Base-by-base conservation (phyloP, 306 rosid genomes). In the Bauhinia variegata region DNA sequence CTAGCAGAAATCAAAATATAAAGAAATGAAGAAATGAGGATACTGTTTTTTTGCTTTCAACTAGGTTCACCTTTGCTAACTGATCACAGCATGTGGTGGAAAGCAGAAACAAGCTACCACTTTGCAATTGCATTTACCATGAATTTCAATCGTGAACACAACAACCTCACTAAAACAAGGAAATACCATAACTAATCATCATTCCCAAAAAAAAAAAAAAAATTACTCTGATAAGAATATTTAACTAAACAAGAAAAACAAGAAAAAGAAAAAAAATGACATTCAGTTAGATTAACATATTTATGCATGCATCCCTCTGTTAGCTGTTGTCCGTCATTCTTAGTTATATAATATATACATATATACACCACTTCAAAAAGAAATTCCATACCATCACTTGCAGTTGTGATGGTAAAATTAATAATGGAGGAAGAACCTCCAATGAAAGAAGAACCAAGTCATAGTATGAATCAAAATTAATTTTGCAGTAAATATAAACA, bases 21-120 rank as follows among this genome's bases (percentile, higher is more conserved):
- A 70, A 67, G 7, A 65, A 65, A 73, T 48, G 62, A 72, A 11
- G 36, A 60, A 54, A 66, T 30, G 31, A 63, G 15, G 28, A 68
- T 54, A 12, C 52, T 57, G 0, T 31, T 28, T 59, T n/a, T 57
- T 65, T 42, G 36, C 50, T 65, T 51, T 23, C 51, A 62, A 75
- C 57, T 48, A 8, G 23, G 67, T 14, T 58, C 48, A 67, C 42
- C 13, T 38, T 39, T 28, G 19, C 36, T 30, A 62, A 41, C 28
- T 19, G 44, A 71, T 47, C n/a, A 49, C 18, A 71, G 37, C 46
- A 32, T 37, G 33, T 18, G n/a, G n/a, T n/a, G n/a, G n/a, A n/a
- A n/a, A n/a, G n/a, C 51, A 59, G 43, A 64, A 54, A 71, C 31
- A 43, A 62, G 46, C 46, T 23, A 46, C 58, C 57, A 48, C 16